Conservation (phyloP, 2,329 filamentous ascomycete genomes). For the Macroventuria anomochaeta region DNA sequence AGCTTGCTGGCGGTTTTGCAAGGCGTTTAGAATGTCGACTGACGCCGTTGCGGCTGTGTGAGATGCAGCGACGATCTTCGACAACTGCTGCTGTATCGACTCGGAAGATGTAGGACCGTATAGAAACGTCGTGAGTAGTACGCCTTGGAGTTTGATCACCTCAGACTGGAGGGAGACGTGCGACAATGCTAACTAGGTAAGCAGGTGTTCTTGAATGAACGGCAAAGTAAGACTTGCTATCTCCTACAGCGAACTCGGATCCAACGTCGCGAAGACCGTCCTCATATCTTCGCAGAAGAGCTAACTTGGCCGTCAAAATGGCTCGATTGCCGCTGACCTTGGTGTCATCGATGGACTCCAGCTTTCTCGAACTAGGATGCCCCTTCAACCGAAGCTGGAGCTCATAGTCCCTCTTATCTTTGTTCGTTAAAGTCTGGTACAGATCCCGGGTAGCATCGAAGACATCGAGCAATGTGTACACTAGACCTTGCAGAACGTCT, state of each 20-base stretch:
- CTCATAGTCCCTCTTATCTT: constrained; percentile 45
- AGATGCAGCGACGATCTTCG: constrained; percentile 40
- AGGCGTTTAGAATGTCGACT: constrained; percentile 38
- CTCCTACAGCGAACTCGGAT: constrained; percentile 39
- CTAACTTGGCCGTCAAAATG: constrained; percentile 42
- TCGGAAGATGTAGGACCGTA: constrained; percentile 45
- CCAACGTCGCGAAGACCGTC: constrained; percentile 40
- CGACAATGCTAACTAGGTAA: constrained; percentile 31
- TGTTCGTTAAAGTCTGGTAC: constrained; percentile 37
- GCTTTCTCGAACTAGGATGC: constrained; percentile 35
- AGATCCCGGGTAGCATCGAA: constrained; percentile 46
- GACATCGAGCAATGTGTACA: constrained; percentile 42
- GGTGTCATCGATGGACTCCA: constrained; percentile 39
- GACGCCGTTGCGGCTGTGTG: constrained; percentile 35
- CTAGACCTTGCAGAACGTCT: constrained; percentile 41
- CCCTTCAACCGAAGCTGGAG: constrained; percentile 36
- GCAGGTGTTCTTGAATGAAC: too few relatives aligned
- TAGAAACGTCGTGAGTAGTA: constrained; percentile 42
- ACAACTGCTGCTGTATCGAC: constrained; percentile 42
- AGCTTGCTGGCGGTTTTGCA: constrained; percentile 35
- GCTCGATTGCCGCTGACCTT: constrained; percentile 33
- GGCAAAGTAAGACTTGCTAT: constrained; percentile 37
- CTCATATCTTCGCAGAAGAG: constrained; percentile 40
- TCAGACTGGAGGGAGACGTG: constrained; percentile 44
- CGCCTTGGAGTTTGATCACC: constrained; percentile 45